A percentile compares a stretch with the other conserved stretches of the same genome.
Evolutionary conservation across 1,139 yeast species (phyloP).

Genomic region (Nakaseomyces glabratus): DNA sequence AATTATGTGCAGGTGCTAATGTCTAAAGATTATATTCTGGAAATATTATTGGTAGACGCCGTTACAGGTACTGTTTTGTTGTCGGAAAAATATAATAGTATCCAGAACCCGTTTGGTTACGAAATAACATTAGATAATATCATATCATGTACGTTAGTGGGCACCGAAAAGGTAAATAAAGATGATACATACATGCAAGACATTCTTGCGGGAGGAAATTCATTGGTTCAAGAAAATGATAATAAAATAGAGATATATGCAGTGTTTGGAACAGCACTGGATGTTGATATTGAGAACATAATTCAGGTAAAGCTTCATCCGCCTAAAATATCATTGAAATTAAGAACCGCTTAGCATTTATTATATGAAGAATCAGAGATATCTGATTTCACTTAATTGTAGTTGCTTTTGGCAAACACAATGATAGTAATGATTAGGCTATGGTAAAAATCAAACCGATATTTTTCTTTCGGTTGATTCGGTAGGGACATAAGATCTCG

Average conservation of each 20-base stretch:
- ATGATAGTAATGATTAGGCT: too few species aligned
- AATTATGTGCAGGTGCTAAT: too few species aligned
- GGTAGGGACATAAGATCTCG: too few species aligned
- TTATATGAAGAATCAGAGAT: too few species aligned
- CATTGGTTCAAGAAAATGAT: not conserved
- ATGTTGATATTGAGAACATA: not conserved
- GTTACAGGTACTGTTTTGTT: too few species aligned
- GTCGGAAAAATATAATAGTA: not conserved
- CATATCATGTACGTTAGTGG: not conserved
- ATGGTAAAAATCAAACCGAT: too few species aligned
- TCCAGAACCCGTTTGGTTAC: not conserved
- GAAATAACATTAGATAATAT: not conserved
- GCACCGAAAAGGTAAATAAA: not conserved
- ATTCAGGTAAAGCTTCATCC: slow-evolving; percentile 1
- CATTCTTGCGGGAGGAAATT: not conserved
- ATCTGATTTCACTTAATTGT: too few species aligned
- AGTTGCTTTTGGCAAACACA: too few species aligned
- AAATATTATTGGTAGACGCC: too few species aligned
- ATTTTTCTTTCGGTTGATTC: too few species aligned
- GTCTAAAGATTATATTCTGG: too few species aligned
- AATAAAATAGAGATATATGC: not conserved
- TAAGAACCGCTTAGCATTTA: not conserved
- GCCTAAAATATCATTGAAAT: not conserved
- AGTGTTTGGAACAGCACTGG: slow-evolving; percentile 1
- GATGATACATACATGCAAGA: slow-evolving; percentile 5